These are phyloP conservation scores for Usnea hakonensis DNA, from an alignment of 495 filamentous ascomycete species.

Conservation along the genomic window DNA sequence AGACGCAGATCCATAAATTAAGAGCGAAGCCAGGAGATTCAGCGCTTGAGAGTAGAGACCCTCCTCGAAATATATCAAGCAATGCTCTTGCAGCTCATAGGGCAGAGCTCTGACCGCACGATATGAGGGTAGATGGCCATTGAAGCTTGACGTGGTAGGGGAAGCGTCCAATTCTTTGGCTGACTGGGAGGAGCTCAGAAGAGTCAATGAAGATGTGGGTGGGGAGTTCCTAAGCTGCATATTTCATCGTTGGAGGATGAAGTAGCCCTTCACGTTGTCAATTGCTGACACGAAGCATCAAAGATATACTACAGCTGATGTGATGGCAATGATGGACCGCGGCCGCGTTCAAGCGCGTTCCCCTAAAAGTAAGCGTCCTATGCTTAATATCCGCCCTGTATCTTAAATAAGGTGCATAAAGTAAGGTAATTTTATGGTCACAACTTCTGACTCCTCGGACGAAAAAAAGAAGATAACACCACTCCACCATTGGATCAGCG, in stretches of 20 bases:
- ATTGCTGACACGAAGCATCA: neutral
- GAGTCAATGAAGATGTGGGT: neutral
- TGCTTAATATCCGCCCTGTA: too few relatives aligned
- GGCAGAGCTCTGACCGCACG: slow-evolving; percentile 33
- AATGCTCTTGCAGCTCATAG: slow-evolving; percentile 55
- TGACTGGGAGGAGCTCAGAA: neutral
- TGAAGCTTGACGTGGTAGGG: neutral
- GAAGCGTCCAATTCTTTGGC: neutral
- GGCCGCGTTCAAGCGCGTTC: neutral
- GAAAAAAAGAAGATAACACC: too few relatives aligned
- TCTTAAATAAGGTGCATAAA: too few relatives aligned
- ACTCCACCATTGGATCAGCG: too few relatives aligned
- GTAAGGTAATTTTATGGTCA: too few relatives aligned
- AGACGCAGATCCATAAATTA: slow-evolving; percentile 47
- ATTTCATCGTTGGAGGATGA: neutral
- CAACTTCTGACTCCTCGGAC: too few relatives aligned
- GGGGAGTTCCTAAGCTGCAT: neutral
- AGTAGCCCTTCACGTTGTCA: neutral
- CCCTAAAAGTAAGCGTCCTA: too few relatives aligned
- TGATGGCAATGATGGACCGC: neutral
- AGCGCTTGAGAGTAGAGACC: slow-evolving; percentile 63
- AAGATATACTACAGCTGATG: too few relatives aligned
- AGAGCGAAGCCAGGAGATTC: slow-evolving; percentile 55
- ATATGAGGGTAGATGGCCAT: neutral
- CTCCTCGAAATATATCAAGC: slow-evolving; percentile 69